These are phyloP conservation scores for Ceratobasidium sp. DNA, from an alignment of 1,284 basidiomycete species.

Conservation along the genomic window DNA sequence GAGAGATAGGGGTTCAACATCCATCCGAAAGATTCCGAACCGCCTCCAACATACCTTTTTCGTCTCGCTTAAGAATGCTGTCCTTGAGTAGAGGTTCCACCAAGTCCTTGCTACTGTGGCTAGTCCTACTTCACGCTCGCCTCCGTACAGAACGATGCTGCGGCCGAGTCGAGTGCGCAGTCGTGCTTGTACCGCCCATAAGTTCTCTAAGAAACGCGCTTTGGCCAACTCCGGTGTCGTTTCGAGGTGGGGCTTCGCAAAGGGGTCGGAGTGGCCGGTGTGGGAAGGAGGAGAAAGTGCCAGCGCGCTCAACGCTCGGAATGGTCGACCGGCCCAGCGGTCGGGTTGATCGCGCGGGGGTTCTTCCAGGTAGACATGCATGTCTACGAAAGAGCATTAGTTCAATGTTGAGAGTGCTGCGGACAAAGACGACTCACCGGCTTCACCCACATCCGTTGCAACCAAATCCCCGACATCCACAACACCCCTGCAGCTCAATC, in stretches of 20 bases:
- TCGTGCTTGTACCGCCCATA: slow-evolving; percentile 87
- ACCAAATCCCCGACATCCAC: slow-evolving; percentile 88
- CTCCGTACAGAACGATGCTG: slow-evolving; percentile 75
- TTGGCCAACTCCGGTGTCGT: slow-evolving; percentile 71
- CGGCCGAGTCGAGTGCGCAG: slow-evolving; percentile 77
- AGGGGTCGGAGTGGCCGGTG: slow-evolving; percentile 69
- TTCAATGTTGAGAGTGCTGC: not conserved
- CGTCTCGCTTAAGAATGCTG: slow-evolving; percentile 76
- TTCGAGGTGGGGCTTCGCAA: slow-evolving; percentile 56
- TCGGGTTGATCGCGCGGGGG: slow-evolving; percentile 85
- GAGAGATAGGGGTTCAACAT: slow-evolving; percentile 23
- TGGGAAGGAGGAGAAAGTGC: slow-evolving; percentile 75
- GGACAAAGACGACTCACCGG: slow-evolving; percentile 67
- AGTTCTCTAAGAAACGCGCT: slow-evolving; percentile 84
- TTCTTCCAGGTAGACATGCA: slow-evolving; percentile 85
- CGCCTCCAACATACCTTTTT: slow-evolving; percentile 72
- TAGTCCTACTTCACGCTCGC: slow-evolving; percentile 79
- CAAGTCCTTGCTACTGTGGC: slow-evolving; percentile 80
- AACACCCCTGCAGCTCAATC: slow-evolving; percentile 88
- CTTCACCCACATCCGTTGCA: slow-evolving; percentile 85
- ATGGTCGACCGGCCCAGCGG: slow-evolving; percentile 84
- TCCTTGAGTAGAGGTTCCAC: slow-evolving; percentile 87
- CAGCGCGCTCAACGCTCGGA: slow-evolving; percentile 76
- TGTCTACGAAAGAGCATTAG: slow-evolving; percentile 65
- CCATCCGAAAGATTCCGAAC: too few species aligned